These are phyloP conservation scores for Buxus sempervirens DNA, from an alignment of 164 flowering plant species.

Conservation along the genomic window DNA sequence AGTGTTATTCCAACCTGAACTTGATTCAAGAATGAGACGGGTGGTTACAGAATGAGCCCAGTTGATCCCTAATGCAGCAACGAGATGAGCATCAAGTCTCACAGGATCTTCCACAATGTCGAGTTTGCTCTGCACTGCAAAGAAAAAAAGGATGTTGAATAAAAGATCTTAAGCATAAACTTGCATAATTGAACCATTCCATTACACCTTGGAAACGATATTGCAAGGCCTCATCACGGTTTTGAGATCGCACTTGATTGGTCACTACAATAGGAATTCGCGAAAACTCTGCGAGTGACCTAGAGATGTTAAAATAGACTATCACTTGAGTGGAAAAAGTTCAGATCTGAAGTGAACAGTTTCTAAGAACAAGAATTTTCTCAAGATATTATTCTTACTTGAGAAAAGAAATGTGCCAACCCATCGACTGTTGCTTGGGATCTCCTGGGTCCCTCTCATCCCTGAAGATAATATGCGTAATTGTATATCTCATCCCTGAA, in stretches of 20 bases:
- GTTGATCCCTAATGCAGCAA: slow-evolving; percentile 75
- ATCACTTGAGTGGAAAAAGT: slow-evolving; percentile 9
- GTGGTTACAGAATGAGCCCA: slow-evolving; percentile 92
- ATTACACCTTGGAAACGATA: slow-evolving; percentile 65
- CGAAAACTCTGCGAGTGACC: slow-evolving; percentile 79
- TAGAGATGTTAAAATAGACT: slow-evolving; percentile 15
- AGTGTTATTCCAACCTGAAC: slow-evolving; percentile 44
- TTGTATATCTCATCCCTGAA: slow-evolving; percentile 66
- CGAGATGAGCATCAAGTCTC: slow-evolving; percentile 54
- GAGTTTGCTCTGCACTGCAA: slow-evolving; percentile 37
- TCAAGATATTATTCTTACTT: slow-evolving; percentile 44
- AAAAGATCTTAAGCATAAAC: slow-evolving; percentile 4
- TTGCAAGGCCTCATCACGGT: slow-evolving; percentile 33
- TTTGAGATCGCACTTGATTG: slow-evolving; percentile 78
- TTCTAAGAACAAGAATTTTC: not conserved
- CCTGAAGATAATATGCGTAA: slow-evolving; percentile 41
- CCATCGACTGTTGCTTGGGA: slow-evolving; percentile 48
- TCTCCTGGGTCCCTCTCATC: slow-evolving; percentile 41
- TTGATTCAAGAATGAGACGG: slow-evolving; percentile 70
- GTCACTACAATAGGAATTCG: slow-evolving; percentile 79
- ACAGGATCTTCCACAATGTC: slow-evolving; percentile 23
- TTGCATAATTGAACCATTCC: not conserved
- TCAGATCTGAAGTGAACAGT: not conserved
- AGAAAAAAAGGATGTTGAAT: not conserved
- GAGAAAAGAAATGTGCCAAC: slow-evolving; percentile 83